Evolutionary conservation across 306 rosid genomes (phyloP).

Genomic region (Ziziphus jujuba): DNA sequence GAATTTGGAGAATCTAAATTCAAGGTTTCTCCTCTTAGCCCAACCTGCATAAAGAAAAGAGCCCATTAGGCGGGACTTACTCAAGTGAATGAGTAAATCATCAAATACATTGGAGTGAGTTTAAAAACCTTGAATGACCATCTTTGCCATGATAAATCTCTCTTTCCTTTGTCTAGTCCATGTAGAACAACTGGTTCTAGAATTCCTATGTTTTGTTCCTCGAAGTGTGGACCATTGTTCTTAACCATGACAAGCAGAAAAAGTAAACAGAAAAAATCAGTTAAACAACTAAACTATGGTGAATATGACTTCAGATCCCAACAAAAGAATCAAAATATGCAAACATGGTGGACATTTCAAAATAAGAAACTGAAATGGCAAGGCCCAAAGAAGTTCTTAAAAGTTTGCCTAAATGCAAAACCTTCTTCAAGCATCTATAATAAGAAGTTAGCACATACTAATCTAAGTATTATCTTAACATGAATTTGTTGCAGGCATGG

Average conservation of each 20-base stretch:
- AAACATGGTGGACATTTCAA: background rate
- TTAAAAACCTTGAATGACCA: constrained; percentile 87
- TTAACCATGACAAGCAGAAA: constrained; percentile 19
- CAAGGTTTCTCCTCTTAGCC: constrained; percentile 47
- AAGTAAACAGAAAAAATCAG: constrained; percentile 3
- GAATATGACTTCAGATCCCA: background rate
- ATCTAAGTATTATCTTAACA: background rate
- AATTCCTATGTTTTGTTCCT: constrained; percentile 68
- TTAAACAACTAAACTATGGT: background rate
- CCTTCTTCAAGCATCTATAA: background rate
- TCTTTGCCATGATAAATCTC: constrained; percentile 74
- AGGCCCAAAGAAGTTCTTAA: background rate
- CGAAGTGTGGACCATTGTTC: constrained; percentile 83
- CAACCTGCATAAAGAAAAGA: constrained; percentile 36
- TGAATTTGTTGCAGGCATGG: background rate
- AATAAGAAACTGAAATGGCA: background rate
- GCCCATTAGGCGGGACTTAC: background rate
- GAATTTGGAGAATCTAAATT: constrained; percentile 49
- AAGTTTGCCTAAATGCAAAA: background rate
- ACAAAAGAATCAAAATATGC: background rate
- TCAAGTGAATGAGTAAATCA: background rate
- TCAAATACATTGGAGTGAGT: background rate
- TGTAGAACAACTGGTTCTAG: constrained; percentile 68
- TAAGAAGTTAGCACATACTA: constrained; percentile 1
- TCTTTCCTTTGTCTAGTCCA: constrained; percentile 64